Evolutionary conservation across 2,329 filamentous ascomycete species (phyloP), one percentile per base, ranked within the genome.

Genomic region (Pseudogymnoascus destructans): DNA sequence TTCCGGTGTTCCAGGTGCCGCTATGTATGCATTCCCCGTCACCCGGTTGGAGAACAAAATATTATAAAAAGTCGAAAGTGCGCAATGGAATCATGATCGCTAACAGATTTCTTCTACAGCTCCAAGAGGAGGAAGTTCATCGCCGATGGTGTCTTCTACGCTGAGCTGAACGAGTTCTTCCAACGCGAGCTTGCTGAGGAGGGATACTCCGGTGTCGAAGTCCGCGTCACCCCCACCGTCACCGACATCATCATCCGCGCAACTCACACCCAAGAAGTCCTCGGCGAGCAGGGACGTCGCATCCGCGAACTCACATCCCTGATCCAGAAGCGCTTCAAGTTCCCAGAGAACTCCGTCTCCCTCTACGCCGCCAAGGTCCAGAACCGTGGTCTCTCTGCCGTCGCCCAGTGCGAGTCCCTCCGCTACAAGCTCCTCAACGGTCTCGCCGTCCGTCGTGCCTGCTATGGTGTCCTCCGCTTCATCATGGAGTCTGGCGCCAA

Each of bases 291-390:
- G 84, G 93, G 93, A 73, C 91, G 93, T 81, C 89, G 93, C 81
- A 98, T 98, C 78, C 92, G 93, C 77, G 93, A 98, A 84, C 90
- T 98, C 78, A 98, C 93, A 75, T 96, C 90, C 73, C 87, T 98
- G 75, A 98, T 98, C 84, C 95, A 98, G 84, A 97, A 98, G 88
- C 91, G 93, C 74, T 98, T 98, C 89, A 96, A 96, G 84, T 98
- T 98, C 87, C 92, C 93, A 79, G 92, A 97, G 82, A 97, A 97
- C 88, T 95, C 87, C 70, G 93, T 98, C 76, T 97, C 93, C 67
- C 90, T 98, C 73, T 98, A 98, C 78, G 93, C 93, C 79, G 95
- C 93, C 78, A 98, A 98, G 87, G 93, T 98, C 74, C 93, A 97
- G 84, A 97, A 96, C 84, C 92, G 93, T 75, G 93, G 93, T 88